Base-by-base conservation (phyloP, 768 basidiomycete species). In the Suillus subaureus region DNA sequence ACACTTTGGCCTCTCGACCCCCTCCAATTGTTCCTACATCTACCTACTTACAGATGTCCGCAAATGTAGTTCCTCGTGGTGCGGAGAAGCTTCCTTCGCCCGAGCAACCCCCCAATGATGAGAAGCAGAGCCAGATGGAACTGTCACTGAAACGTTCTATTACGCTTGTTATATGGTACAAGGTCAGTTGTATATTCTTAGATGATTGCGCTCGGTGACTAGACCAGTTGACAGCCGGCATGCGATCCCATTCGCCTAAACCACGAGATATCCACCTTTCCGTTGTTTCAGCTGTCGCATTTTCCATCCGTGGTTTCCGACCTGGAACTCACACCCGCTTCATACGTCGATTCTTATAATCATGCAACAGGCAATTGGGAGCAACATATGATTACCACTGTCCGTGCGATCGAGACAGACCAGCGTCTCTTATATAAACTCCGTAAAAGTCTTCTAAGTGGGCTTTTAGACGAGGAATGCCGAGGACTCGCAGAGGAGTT, bases 141-240 rank as follows among this genome's bases (percentile, higher is more conserved):
- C 79, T 79, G 28, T 75, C 81, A 12, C 73, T 80, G 60, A 82
- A 77, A 64, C 83, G 87, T 40, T 85, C 88, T 6, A 82, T 89
- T 11, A 89, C 87, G 2, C 81, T 90, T 65, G 82, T 90, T 61
- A 84, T 89, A 66, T 90, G 89, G 89, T 89, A 89, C 78, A 86
- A 88, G 78, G 86, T 87, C 66, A 68, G 75, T 66, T 43, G 2
- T 1, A 11, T n/a, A 63, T 56, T 15, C 40, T 43, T 35, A 62
- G 61, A 31, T 5, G 61, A 11, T 52, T 55, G 58, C 57, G 39
- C 63, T 6, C 4, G 47, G 39, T 68, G 62, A 73, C 66, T 35
- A 61, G 40, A n/a, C n/a, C 18, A 15, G 12, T 73, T 61, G 52
- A 33, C 72, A 87, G 87, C 79, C 83, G 18, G 79, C 81, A 62